Conservation (phyloP, 345 rosid genomes). For the Linum trigynum region DNA sequence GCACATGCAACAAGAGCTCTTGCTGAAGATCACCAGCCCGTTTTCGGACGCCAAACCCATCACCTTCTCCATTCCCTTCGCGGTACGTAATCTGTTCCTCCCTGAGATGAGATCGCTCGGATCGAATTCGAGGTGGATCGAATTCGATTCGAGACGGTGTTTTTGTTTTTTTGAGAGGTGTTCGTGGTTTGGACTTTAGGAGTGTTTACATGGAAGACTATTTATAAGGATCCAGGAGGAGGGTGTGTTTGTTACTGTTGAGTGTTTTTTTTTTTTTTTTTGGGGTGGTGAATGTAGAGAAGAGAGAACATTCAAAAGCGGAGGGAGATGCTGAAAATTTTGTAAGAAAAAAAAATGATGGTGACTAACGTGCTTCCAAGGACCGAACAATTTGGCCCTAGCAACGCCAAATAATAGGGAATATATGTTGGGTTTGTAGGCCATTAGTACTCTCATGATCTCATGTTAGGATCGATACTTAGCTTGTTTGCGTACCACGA, state of each 20-base stretch:
- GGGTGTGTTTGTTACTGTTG: no score
- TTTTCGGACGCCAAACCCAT: slow-evolving; percentile 51
- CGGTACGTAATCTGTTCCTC: background rate
- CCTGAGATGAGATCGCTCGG: background rate
- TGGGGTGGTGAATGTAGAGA: background rate
- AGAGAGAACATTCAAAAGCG: background rate
- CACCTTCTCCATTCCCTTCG: slow-evolving; percentile 50
- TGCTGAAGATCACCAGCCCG: slow-evolving; percentile 72
- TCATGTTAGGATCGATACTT: no score
- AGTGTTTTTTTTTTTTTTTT: no score
- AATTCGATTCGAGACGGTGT: background rate
- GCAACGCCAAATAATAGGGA: no score
- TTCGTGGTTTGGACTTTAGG: no score
- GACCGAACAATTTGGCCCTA: background rate
- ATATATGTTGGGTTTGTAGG: no score
- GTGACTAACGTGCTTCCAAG: background rate
- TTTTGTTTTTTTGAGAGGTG: background rate
- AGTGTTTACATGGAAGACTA: no score
- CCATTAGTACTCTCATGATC: no score
- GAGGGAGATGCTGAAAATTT: background rate
- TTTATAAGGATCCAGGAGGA: no score
- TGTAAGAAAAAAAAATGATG: background rate
- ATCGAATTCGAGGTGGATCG: no score
- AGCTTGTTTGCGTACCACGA: no score
- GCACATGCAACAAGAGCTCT: slow-evolving; percentile 74